Conservation (phyloP, 163 green algal species). For the Scenedesmus sp. region DNA sequence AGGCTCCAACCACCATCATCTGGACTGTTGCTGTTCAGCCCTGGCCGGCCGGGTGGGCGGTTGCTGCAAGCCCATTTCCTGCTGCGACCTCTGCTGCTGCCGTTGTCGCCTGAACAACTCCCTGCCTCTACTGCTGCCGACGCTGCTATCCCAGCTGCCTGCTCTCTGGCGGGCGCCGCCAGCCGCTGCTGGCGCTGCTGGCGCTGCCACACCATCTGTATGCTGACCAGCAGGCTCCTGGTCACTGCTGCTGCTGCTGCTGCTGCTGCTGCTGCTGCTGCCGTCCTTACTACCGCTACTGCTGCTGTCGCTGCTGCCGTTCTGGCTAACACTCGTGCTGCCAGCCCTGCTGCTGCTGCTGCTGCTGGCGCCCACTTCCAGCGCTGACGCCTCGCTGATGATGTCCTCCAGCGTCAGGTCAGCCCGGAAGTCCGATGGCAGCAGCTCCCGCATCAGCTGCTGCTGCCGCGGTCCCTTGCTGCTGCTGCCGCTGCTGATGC, state of each 20-base stretch:
- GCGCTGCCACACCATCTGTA: not conserved
- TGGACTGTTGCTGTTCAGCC: conserved; percentile 11
- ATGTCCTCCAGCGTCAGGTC: conserved; percentile 46
- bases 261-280: conserved; percentile 12
- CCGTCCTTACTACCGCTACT: conserved; percentile 1
- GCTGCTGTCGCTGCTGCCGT: not conserved
- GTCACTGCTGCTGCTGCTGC: conserved; percentile 2
- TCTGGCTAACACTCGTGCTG: not conserved
- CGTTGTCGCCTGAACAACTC: conserved; percentile 2
- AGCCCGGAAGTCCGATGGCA: conserved; percentile 40
- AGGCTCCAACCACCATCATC: not conserved
- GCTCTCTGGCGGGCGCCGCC: not conserved
- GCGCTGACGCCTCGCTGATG: conserved; percentile 16
- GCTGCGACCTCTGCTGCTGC: conserved; percentile 10
- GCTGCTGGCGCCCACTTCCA: not conserved
- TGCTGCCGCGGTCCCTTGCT: not conserved
- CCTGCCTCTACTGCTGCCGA: not conserved
- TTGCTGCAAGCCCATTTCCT: not conserved
- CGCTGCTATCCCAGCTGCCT: not conserved
- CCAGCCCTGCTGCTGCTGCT: not conserved
- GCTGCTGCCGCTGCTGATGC: not conserved
- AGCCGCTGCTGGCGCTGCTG: not conserved
- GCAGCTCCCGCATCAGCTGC: conserved; percentile 44
- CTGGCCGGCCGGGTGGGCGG: not conserved
- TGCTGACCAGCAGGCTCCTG: not conserved